A percentile compares a stretch with the other conserved stretches of the same genome.
Conservation (phyloP, 2,329 filamentous ascomycete genomes). For the Diaporthe longicolla region DNA sequence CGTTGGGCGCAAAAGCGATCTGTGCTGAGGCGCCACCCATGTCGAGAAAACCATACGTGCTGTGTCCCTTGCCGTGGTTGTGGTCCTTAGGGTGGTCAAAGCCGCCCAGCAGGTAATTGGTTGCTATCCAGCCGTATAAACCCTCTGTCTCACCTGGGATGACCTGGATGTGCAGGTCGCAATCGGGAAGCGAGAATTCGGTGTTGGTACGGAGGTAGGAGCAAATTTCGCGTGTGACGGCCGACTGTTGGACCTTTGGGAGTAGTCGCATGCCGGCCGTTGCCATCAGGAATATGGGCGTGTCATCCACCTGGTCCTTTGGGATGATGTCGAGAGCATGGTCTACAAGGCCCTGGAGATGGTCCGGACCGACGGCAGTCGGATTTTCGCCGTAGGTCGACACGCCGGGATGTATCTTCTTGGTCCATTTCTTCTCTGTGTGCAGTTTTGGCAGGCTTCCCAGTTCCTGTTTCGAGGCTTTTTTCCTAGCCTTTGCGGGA, state of each 20-base stretch:
- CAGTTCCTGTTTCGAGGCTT: slow-evolving; percentile 72
- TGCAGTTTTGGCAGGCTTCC: slow-evolving; percentile 82
- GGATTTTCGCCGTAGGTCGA: slow-evolving; percentile 89
- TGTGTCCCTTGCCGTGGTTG: slow-evolving; percentile 86
- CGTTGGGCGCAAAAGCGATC: slow-evolving; percentile 96
- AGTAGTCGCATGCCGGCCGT: slow-evolving; percentile 95
- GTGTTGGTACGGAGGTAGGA: slow-evolving; percentile 83
- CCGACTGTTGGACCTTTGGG: slow-evolving; percentile 78
- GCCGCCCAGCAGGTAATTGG: slow-evolving; percentile 93
- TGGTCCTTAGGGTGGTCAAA: slow-evolving; percentile 85
- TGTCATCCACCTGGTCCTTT: slow-evolving; percentile 80
- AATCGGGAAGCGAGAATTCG: slow-evolving; percentile 89
- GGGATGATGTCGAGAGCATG: slow-evolving; percentile 88
- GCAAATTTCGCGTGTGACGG: slow-evolving; percentile 84
- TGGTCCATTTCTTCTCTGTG: slow-evolving; percentile 88
- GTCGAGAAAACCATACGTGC: slow-evolving; percentile 97
- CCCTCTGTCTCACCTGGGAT: slow-evolving; percentile 97
- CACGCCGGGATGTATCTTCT: slow-evolving; percentile 94
- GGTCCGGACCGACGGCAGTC: slow-evolving; percentile 82
- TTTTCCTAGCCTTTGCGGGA: slow-evolving; percentile 74
- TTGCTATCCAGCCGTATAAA: slow-evolving; percentile 96
- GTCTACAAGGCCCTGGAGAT: slow-evolving; percentile 83
- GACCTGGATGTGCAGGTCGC: slow-evolving; percentile 89
- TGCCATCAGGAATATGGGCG: slow-evolving; percentile 94
- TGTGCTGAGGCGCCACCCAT: slow-evolving; percentile 99